phyloP scores from a whole-genome alignment of 2,329 filamentous ascomycete genomes.

The Emmonsiellopsis sp. region DNA sequence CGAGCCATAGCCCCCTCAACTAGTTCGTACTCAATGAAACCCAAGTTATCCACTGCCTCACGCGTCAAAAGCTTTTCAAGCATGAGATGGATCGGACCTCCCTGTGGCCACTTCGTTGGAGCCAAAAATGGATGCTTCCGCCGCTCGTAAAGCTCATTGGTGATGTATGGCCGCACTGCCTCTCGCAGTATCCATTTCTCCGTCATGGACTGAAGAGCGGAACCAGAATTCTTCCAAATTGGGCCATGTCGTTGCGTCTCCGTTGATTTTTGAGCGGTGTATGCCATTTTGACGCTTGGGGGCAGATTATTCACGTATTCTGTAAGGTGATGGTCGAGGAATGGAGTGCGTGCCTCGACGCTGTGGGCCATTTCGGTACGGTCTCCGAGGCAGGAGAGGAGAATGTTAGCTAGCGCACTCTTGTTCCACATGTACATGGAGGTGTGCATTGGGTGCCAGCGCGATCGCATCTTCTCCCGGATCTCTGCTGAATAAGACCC shows the following conservation, averaged over 20 bases:
- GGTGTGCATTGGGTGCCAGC: slow-evolving; percentile 36
- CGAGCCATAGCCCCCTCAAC: slow-evolving; percentile 26
- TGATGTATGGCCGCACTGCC: slow-evolving; percentile 42
- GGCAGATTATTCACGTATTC: slow-evolving; percentile 22
- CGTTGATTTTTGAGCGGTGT: slow-evolving; percentile 12
- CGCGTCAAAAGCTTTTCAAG: slow-evolving; percentile 24
- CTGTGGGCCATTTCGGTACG: slow-evolving; percentile 40
- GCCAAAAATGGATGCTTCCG: slow-evolving; percentile 45
- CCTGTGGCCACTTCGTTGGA: slow-evolving; percentile 32
- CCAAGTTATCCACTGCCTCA: slow-evolving; percentile 30
- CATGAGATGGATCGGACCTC: slow-evolving; percentile 35
- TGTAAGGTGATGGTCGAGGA: slow-evolving; percentile 23
- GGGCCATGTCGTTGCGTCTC: not conserved
- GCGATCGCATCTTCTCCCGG: slow-evolving; percentile 19
- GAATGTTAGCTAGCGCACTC: slow-evolving; percentile 27
- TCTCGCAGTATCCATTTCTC: slow-evolving; percentile 48
- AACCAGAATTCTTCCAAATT: slow-evolving; percentile 3
- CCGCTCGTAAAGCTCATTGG: slow-evolving; percentile 42
- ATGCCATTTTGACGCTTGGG: slow-evolving; percentile 27
- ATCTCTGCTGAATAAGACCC: slow-evolving; percentile 5
- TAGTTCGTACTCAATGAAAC: slow-evolving; percentile 33
- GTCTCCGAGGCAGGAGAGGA: slow-evolving; percentile 38
- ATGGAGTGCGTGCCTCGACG: slow-evolving; percentile 22
- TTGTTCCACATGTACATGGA: slow-evolving; percentile 32
- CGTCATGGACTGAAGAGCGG: slow-evolving; percentile 17